Percentiles rank a stretch among this genome's conserved stretches.
Evolutionary conservation across 441 rosid genomes (phyloP).

Genomic region (Croton laevigatus): DNA sequence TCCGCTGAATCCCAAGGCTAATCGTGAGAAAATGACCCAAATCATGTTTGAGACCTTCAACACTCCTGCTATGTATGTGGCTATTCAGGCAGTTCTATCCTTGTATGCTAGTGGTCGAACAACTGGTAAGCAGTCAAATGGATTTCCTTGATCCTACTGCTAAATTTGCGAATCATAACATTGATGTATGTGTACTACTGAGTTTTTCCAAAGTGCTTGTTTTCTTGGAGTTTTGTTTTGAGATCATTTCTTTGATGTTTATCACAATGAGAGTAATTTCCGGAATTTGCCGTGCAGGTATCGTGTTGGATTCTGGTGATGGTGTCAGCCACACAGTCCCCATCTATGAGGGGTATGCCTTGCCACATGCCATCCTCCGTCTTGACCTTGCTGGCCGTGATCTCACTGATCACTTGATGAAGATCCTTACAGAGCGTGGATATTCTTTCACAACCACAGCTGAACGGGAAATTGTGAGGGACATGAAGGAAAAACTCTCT

Average conservation of each 20-base stretch:
- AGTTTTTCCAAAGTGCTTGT: neutral
- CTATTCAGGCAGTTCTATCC: conserved; percentile 91
- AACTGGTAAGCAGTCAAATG: conserved; percentile 53
- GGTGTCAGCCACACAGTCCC: conserved; percentile 81
- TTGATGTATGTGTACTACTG: neutral
- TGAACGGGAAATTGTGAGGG: conserved; percentile 76
- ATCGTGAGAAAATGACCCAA: conserved; percentile 97
- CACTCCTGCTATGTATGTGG: conserved; percentile 86
- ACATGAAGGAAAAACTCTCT: conserved; percentile 76
- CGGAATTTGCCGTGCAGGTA: conserved; percentile 37
- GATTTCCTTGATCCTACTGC: neutral
- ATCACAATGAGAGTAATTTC: too few relatives aligned
- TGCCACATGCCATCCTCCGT: conserved; percentile 77
- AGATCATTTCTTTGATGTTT: neutral
- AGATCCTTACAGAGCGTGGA: conserved; percentile 76
- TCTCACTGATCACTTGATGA: conserved; percentile 66
- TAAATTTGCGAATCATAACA: neutral
- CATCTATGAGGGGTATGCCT: conserved; percentile 70
- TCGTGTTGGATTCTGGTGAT: conserved; percentile 74
- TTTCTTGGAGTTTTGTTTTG: neutral
- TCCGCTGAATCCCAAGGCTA: conserved; percentile 92
- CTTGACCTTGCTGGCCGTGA: conserved; percentile 81
- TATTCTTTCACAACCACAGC: conserved; percentile 82
- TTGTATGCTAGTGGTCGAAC: conserved; percentile 96
- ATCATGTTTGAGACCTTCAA: conserved; percentile 94